These are phyloP conservation scores for Ceratocystis albifundus DNA, from an alignment of 2,329 filamentous ascomycete genomes.

Conservation along the genomic window DNA sequence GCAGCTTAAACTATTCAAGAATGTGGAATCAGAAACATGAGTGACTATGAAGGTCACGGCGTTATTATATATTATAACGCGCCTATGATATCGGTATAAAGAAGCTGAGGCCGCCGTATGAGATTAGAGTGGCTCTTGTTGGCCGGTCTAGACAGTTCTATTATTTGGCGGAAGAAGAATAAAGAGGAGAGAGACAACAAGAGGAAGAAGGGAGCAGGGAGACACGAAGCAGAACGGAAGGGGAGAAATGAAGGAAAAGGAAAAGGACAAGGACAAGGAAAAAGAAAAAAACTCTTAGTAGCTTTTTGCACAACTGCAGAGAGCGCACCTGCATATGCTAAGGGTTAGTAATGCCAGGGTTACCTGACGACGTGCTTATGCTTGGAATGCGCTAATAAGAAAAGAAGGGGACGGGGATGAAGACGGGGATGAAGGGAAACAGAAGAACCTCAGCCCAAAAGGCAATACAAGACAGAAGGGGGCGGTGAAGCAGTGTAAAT, in stretches of 20 bases:
- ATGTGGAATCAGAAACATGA: neutral
- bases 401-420: neutral
- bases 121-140: neutral
- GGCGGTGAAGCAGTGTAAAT: neutral
- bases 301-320: no score
- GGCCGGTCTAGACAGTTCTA: neutral
- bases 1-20: neutral
- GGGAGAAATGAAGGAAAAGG: neutral
- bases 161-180: neutral
- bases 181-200: neutral
- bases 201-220: neutral
- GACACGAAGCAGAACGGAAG: neutral
- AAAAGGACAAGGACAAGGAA: no score
- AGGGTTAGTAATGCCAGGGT: no score
- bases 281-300: neutral
- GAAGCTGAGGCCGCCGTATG: neutral
- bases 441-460: neutral
- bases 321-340: no score
- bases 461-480: neutral
- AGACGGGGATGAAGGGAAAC: neutral
- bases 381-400: neutral
- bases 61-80: neutral
- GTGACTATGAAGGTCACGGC: neutral
- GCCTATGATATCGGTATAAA: neutral
- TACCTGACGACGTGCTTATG: no score